Percentiles rank a stretch among this genome's conserved stretches.
Evolutionary conservation across 495 filamentous ascomycete genomes (phyloP).

Genomic region (Trichoderma orchidacearum): DNA sequence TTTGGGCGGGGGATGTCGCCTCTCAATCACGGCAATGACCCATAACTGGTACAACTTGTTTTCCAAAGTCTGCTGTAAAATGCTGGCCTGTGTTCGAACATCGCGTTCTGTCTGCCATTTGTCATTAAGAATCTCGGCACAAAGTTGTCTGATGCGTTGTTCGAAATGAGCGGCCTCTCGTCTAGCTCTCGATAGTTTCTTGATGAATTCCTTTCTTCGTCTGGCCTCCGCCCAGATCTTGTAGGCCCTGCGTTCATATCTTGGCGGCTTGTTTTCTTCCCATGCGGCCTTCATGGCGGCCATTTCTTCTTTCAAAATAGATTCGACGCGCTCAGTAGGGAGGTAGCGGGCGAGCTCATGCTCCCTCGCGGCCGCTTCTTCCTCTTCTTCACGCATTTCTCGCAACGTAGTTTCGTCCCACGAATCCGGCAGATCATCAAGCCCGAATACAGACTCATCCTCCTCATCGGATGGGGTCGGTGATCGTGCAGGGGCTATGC

Average conservation of each 20-base stretch:
- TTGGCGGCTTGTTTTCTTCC: slow-evolving; percentile 39
- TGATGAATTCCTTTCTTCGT: slow-evolving; percentile 9
- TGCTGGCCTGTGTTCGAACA: slow-evolving; percentile 36
- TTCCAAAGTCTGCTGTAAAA: slow-evolving; percentile 48
- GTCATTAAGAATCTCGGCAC: slow-evolving; percentile 31
- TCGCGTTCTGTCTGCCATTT: slow-evolving; percentile 33
- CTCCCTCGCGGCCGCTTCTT: slow-evolving; percentile 3
- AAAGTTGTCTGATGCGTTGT: slow-evolving; percentile 34
- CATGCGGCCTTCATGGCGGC: slow-evolving; percentile 40
- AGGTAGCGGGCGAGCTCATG: slow-evolving; percentile 13
- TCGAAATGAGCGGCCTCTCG: slow-evolving; percentile 15
- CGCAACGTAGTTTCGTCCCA: slow-evolving; percentile 40
- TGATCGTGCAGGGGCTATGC: background rate
- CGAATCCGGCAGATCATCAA: background rate
- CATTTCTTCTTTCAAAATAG: slow-evolving; percentile 40
- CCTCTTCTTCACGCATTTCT: slow-evolving; percentile 47
- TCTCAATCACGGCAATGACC: slow-evolving; percentile 37
- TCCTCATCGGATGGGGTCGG: background rate
- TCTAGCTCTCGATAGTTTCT: slow-evolving; percentile 9
- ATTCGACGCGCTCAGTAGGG: slow-evolving; percentile 29
- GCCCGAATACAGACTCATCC: background rate
- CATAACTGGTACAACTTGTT: slow-evolving; percentile 40
- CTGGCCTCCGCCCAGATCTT: slow-evolving; percentile 44
- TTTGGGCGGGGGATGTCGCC: slow-evolving; percentile 34
- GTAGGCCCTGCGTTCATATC: slow-evolving; percentile 37